phyloP scores from a whole-genome alignment of 2,329 filamentous ascomycete genomes.

The Fusarium pilosicola region DNA sequence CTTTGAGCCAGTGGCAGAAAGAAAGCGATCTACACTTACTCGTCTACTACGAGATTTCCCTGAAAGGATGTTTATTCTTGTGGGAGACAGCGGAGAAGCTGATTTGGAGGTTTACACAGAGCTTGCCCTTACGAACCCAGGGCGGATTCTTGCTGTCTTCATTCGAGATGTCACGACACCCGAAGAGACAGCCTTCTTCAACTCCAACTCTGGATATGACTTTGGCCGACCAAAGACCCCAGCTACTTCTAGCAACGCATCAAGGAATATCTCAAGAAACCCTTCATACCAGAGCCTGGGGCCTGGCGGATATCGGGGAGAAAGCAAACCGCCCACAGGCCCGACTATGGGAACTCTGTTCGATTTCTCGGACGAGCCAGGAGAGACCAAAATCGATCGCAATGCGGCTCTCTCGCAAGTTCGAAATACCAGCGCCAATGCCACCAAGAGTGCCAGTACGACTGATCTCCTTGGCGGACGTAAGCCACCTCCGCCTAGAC shows the following conservation, averaged over 20 bases:
- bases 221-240: slow-evolving; percentile 41
- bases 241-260: slow-evolving; percentile 43
- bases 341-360: slow-evolving; percentile 68
- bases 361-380: slow-evolving; percentile 66
- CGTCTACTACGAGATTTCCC: slow-evolving; percentile 91
- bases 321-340: slow-evolving; percentile 45
- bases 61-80: slow-evolving; percentile 85
- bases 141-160: slow-evolving; percentile 85
- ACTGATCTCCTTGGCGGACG: slow-evolving; percentile 46
- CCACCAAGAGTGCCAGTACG: slow-evolving; percentile 40
- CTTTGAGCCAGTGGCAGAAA: slow-evolving; percentile 94
- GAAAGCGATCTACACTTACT: slow-evolving; percentile 89
- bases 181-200: slow-evolving; percentile 78
- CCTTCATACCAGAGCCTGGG: slow-evolving; percentile 44
- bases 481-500: slow-evolving; percentile 62
- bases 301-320: slow-evolving; percentile 18
- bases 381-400: slow-evolving; percentile 50
- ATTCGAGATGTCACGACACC: slow-evolving; percentile 95
- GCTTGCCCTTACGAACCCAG: slow-evolving; percentile 84
- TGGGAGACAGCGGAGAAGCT: slow-evolving; percentile 96
- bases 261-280: slow-evolving; percentile 22
- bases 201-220: slow-evolving; percentile 70
- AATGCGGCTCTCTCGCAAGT: slow-evolving; percentile 47
- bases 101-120: slow-evolving; percentile 98
- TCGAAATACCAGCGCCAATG: slow-evolving; percentile 34